Evolutionary conservation across 139 green algal species (phyloP).

Genomic region (Coccomyxa sp.): DNA sequence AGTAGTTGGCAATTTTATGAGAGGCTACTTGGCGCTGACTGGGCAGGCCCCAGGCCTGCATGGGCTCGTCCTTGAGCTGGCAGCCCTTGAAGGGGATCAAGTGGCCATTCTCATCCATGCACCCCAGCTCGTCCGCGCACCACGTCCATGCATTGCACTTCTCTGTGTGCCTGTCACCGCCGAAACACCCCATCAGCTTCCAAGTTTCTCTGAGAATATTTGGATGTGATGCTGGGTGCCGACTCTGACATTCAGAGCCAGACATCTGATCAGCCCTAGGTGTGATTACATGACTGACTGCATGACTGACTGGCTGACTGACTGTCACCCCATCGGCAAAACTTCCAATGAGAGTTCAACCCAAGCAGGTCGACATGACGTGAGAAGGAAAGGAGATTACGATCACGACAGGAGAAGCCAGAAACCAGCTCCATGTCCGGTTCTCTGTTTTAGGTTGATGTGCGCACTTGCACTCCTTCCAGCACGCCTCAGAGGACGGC

Average conservation of each 20-base stretch:
- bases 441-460: background rate
- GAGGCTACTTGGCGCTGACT: background rate
- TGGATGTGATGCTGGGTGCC: background rate
- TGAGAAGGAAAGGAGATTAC: no score
- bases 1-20: background rate
- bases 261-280: background rate
- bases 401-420: no score
- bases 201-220: no score
- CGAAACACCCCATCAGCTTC: background rate
- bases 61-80: slow-evolving; percentile 4
- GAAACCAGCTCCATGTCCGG: background rate
- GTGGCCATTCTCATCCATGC: background rate
- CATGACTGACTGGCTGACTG: background rate
- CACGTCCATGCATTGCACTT: slow-evolving; percentile 7
- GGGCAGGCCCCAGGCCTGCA: slow-evolving; percentile 1
- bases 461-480: background rate
- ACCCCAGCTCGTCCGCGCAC: background rate
- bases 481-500: background rate
- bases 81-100: background rate
- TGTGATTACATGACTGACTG: background rate
- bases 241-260: background rate
- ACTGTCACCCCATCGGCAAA: background rate
- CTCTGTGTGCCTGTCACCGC: background rate
- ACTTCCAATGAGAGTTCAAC: background rate
- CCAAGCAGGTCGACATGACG: no score